Evolutionary conservation across 1,284 basidiomycete species (phyloP), one percentile per base, ranked within the genome.

Genomic region (Malassezia yamatoensis): DNA sequence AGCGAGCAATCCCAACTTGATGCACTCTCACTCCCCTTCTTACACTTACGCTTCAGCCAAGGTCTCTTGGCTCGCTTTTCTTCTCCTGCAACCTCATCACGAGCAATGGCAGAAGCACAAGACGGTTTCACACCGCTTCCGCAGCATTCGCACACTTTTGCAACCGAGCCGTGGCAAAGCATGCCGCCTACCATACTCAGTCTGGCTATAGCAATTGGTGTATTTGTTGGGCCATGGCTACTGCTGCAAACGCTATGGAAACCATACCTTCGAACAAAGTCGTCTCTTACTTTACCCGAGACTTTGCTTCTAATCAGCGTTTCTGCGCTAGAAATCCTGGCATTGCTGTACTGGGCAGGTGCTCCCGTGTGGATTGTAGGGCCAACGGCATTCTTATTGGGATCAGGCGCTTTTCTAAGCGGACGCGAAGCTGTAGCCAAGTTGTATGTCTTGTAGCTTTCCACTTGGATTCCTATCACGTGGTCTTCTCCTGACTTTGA

Each of bases 111-210:
- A 11, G 55, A 49, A 15, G 29, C 18, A 12, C 36, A 35, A 15
- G 51, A 58, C 6, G 55, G 55, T 4, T 58, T 58, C 37, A 9
- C 15, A 16, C 55, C 50, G 6, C 40, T 32, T 40, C 55, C 50
- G 2, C 16, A 21, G 11, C 29, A 44, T 39, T 12, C 32, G 10
- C 55, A 58, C n/a, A 58, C 51, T 35, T 58, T 58, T 36, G 51
- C 47, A 8, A 33, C 12, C 11, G 55, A 51, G 49, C 55, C 55
- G 21, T 58, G 55, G 55, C 50, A 47, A 29, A 42, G 40, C 16
- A 58, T 58, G 55, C 55, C 55, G 5, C 51, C 55, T n/a, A 34
- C 15, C n/a, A 12, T 16, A 8, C 35, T 53, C 29, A 49, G 44
- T 21, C 36, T 46, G 1, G 37, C 13, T 2, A 21, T 37, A n/a